Evolutionary conservation across 2,329 filamentous ascomycete genomes (phyloP), one percentile per base, ranked within the genome.

Genomic region (Phyllosticta ampelicida): DNA sequence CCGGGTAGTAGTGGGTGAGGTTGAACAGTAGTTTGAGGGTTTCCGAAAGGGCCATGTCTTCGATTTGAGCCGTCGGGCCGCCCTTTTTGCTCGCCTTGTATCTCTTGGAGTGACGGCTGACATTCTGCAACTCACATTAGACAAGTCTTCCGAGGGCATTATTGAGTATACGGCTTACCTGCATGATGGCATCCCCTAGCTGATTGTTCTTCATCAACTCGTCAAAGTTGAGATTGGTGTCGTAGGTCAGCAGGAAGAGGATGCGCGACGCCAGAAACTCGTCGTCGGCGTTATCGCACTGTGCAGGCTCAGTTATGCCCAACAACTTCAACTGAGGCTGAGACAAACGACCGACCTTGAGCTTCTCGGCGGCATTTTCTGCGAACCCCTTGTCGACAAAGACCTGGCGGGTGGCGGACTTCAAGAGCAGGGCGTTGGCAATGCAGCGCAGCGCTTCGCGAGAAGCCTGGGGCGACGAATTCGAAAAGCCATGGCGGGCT

Each of bases 21-120:
- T 96, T 96, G 78, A 95, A 97, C 55, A 95, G 74, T 48, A 97
- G 78, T 67, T 95, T 96, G 54, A 94, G 75, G 0, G 87, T 92
- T 71, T 97, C 92, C 9, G 79, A 79, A 44, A 97, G 78, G 0
- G 91, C 90, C 82, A 92, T 84, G 60, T 87, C 84, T 62, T 87
- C 84, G 79, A 91, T 87, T 0, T 81, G 80, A 49, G 82, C 74
- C 49, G 66, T 67, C 2, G 64, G 63, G 20, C 58, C 59, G 21
- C 63, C 64, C 13, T 63, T 62, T 1, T 62, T 56, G 48, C 62
- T 65, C 56, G 74, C 74, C 4, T 75, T 75, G 62, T 80, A 82
- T 11, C 65, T 66, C 26, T 67, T 66, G 16, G 70, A 65, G 73
- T 96, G 91, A 4, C 85, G 83, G 48, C 76, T 72, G 36, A 96